These are phyloP conservation scores for Tausonia pullulans DNA, from an alignment of 1,284 basidiomycete species.

Conservation along the genomic window DNA sequence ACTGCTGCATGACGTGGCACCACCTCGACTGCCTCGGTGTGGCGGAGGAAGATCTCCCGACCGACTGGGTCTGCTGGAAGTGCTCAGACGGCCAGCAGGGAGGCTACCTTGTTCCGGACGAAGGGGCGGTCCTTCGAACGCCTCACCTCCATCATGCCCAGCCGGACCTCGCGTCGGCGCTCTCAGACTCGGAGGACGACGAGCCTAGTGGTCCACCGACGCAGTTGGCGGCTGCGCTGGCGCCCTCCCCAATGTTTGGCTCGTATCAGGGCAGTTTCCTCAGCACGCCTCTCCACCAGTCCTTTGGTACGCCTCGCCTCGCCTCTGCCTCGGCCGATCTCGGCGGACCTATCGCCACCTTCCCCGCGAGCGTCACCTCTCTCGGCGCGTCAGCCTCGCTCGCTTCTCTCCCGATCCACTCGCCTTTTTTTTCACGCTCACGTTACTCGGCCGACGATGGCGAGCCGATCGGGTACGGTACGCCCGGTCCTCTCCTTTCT, in stretches of 20 bases:
- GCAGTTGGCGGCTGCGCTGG: neutral
- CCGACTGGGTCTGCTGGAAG: conserved; percentile 29
- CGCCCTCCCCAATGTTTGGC: conserved; percentile 4
- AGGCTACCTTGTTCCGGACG: neutral
- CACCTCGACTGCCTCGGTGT: conserved; percentile 30
- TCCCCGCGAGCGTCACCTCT: too few species aligned
- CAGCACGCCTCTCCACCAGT: neutral
- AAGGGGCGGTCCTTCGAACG: neutral
- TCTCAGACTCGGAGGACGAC: neutral
- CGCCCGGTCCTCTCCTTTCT: neutral
- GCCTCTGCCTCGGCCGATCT: neutral
- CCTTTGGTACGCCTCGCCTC: conserved; percentile 5
- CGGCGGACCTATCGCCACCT: neutral
- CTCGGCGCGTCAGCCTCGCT: neutral
- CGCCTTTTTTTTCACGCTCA: neutral
- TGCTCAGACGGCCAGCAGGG: conserved; percentile 12
- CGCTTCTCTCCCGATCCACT: neutral
- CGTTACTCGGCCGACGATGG: neutral
- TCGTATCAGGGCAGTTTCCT: neutral
- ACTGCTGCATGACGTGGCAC: conserved; percentile 28
- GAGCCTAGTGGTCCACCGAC: neutral
- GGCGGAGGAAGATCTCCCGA: conserved; percentile 24
- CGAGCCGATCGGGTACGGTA: neutral
- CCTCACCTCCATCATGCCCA: conserved; percentile 3
- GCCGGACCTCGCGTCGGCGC: neutral